A percentile compares a stretch with the other conserved stretches of the same genome.
Evolutionary conservation across 208 protist species (phyloP).

Genomic region (Leptomonas pyrrhocoris): DNA sequence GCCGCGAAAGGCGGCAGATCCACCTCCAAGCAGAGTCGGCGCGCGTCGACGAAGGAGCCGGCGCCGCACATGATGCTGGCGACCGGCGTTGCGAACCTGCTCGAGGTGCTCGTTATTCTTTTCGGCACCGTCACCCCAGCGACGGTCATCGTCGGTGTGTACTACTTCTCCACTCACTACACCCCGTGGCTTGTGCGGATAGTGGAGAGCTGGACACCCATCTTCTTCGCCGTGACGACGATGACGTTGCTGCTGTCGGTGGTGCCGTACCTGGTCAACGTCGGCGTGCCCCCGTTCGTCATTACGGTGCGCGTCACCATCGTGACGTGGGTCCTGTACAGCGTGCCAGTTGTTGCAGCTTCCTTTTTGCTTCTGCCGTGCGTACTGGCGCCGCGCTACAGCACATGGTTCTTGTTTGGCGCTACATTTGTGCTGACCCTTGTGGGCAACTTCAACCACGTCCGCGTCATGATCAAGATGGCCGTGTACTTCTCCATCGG

Average conservation of each 20-base stretch:
- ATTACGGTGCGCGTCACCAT: constrained; percentile 46
- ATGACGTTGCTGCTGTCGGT: constrained; percentile 56
- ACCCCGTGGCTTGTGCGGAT: constrained; percentile 36
- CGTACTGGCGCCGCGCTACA: constrained; percentile 52
- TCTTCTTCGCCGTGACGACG: constrained; percentile 29
- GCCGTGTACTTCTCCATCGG: constrained; percentile 57
- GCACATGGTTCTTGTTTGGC: constrained; percentile 39
- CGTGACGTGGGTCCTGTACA: constrained; percentile 58
- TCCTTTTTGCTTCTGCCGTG: constrained; percentile 33
- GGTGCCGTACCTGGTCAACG: constrained; percentile 55
- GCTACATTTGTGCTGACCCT: constrained; percentile 30
- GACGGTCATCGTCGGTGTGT: constrained; percentile 40
- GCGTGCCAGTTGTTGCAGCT: constrained; percentile 39
- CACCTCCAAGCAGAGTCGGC: neutral
- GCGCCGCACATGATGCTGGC: constrained; percentile 14
- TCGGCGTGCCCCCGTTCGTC: constrained; percentile 44
- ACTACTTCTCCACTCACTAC: constrained; percentile 59
- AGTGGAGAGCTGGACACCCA: constrained; percentile 41
- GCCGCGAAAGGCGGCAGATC: neutral
- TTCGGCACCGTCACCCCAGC: constrained; percentile 47
- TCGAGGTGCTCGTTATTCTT: constrained; percentile 64
- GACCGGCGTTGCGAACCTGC: constrained; percentile 38
- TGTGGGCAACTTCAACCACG: constrained; percentile 37
- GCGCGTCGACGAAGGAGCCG: neutral
- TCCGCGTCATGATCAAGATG: constrained; percentile 48